A percentile compares a stretch with the other conserved stretches of the same genome.
Evolutionary conservation across 2,329 filamentous ascomycete genomes (phyloP).

Genomic region (Fusarium musae): DNA sequence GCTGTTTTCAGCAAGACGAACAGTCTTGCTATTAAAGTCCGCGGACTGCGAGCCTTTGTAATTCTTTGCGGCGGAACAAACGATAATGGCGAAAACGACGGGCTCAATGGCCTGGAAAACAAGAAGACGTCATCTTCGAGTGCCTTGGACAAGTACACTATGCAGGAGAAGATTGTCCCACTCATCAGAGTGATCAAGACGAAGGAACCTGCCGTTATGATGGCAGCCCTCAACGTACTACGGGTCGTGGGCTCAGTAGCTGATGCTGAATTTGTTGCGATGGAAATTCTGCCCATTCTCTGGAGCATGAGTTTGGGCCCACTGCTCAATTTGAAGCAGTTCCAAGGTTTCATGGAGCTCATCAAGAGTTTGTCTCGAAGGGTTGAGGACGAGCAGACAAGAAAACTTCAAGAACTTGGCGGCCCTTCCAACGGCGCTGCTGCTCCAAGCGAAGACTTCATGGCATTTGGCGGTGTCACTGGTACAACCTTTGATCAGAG

Average conservation of each 20-base stretch:
- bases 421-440: conserved; percentile 64
- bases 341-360: conserved; percentile 88
- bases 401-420: conserved; percentile 86
- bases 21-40: conserved; percentile 93
- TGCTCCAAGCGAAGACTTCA: conserved; percentile 71
- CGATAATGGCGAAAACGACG: conserved; percentile 67
- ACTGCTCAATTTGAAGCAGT: conserved; percentile 86
- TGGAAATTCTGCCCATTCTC: conserved; percentile 88
- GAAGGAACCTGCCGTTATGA: conserved; percentile 97
- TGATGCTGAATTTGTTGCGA: conserved; percentile 90
- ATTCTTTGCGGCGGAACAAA: conserved; percentile 84
- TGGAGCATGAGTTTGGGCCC: conserved; percentile 95
- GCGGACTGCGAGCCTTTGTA: conserved; percentile 88
- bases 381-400: conserved; percentile 89
- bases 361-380: conserved; percentile 83
- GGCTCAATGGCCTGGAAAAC: conserved; percentile 78
- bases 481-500: conserved; percentile 66
- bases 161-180: conserved; percentile 96
- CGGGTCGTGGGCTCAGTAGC: conserved; percentile 83
- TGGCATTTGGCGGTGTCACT: conserved; percentile 76
- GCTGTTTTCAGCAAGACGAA: conserved; percentile 91
- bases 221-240: conserved; percentile 88
- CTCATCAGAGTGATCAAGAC: conserved; percentile 94
- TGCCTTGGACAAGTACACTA: conserved; percentile 95
- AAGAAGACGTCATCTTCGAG: conserved; percentile 75